phyloP scores from a whole-genome alignment of 495 filamentous ascomycete species.

The Penicillium simplicissimum region DNA sequence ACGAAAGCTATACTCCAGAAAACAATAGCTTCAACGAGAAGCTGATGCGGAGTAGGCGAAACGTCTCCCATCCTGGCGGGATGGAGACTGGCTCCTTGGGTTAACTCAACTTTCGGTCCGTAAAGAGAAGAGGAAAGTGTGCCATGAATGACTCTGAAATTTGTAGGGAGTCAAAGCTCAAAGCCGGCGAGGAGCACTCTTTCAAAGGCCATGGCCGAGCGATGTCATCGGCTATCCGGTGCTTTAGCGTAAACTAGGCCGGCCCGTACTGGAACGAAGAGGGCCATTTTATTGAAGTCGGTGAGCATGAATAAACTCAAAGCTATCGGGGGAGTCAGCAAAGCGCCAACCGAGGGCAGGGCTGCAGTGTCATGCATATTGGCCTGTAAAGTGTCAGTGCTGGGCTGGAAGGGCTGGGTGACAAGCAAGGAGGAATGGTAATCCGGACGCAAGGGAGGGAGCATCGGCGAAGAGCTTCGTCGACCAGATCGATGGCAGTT shows the following conservation, averaged over 20 bases:
- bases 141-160: neutral
- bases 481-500: slow-evolving; percentile 26
- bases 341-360: slow-evolving; percentile 9
- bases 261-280: neutral
- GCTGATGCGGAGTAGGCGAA: slow-evolving; percentile 36
- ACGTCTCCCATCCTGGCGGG: slow-evolving; percentile 34
- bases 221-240: neutral
- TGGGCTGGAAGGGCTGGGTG: slow-evolving; percentile 13
- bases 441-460: slow-evolving; percentile 26
- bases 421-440: slow-evolving; percentile 29
- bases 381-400: slow-evolving; percentile 20
- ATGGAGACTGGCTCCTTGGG: slow-evolving; percentile 6
- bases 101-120: neutral
- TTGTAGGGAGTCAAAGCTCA: neutral
- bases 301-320: slow-evolving; percentile 18
- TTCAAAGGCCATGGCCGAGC: slow-evolving; percentile 8
- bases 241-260: neutral
- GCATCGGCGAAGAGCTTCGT: slow-evolving; percentile 7
- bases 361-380: slow-evolving; percentile 21
- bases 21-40: slow-evolving; percentile 33
- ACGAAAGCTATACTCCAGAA: slow-evolving; percentile 39
- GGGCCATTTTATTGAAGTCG: slow-evolving; percentile 10
- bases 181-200: neutral
- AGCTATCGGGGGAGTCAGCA: neutral
- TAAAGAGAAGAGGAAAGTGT: neutral